Conservation (phyloP, 2,329 filamentous ascomycete genomes). For the Fusarium sp. region DNA sequence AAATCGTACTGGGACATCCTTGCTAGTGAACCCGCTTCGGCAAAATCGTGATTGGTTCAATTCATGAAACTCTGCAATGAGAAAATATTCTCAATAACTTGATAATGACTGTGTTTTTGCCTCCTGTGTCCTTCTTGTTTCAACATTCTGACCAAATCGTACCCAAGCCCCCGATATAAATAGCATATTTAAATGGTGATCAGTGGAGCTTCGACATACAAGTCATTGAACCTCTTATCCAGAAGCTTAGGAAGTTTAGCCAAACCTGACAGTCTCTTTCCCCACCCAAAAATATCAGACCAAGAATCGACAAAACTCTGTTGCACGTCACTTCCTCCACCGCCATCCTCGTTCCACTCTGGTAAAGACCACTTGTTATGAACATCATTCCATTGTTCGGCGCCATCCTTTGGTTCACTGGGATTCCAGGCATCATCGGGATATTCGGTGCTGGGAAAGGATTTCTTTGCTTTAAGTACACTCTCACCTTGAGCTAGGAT, state of each 20-base stretch:
- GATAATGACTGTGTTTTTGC: background rate
- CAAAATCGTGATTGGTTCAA: background rate
- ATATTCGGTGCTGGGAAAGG: accelerated
- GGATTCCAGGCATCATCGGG: accelerated
- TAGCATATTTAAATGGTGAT: background rate
- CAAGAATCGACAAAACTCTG: background rate
- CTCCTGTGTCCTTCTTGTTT: no score
- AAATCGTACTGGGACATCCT: background rate
- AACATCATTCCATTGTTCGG: background rate
- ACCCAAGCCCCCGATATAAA: accelerated
- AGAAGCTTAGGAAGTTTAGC: background rate
- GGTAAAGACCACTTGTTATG: background rate
- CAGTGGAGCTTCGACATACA: background rate
- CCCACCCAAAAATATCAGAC: background rate
- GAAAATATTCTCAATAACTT: background rate
- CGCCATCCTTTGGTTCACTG: background rate
- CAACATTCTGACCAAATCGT: background rate
- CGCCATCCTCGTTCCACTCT: background rate
- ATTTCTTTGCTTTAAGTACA: accelerated
- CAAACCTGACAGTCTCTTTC: background rate
- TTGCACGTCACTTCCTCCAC: background rate
- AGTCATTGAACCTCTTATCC: background rate
- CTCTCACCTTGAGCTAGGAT: background rate
- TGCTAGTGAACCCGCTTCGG: background rate
- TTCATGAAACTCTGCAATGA: no score